Base-by-base conservation (phyloP, 1,284 basidiomycete genomes). In the Sporisorium scitamineum region DNA sequence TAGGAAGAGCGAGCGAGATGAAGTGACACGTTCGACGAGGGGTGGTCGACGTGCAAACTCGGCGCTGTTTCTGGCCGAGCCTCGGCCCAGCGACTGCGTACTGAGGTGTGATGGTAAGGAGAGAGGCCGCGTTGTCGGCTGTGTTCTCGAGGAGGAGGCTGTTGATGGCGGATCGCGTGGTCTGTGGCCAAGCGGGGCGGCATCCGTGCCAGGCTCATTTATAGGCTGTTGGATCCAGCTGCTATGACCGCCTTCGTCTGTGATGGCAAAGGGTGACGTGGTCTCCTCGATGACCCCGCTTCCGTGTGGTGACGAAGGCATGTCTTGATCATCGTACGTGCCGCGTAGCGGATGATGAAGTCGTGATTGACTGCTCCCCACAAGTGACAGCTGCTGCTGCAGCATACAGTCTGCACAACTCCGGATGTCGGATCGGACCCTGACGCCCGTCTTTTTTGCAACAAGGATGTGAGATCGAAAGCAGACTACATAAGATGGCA, bases 11-110 rank as follows among this genome's bases (percentile, higher is more conserved):
- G 70, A 73, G 44, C 75, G 62, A 1, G 66, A 37, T 8, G 66
- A 68, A 0, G 66, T 57, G 45, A 70, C 37, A 1, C 67, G 66
- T 34, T 77, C 70, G 42, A 73, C 64, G 39, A 76, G 58, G 8
- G 57, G 56, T 20, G 70, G 70, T 2, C 67, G 66, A 8, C 63
- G 70, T 4, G 32, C 27, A 6, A 52, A 45, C n/a, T 69, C 61
- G 48, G 29, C 31, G 53, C 69, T 65, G 50, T 24, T 68, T 8
- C 74, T 51, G 10, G 74, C 52, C 7, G 69, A 62, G 11, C 62
- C 37, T 48, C 59, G 56, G 16, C 65, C 65, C 0, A 76, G 51
- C 1, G 73, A 60, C 24, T 52, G 68, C 4, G 68, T 68, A 45
- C 68, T 68, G 5, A 59, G 29, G 31, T 65, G 57, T 0, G 57